Conservation (phyloP, 192 early-diverging fungal genomes). For the Neocallimastix lanati region DNA sequence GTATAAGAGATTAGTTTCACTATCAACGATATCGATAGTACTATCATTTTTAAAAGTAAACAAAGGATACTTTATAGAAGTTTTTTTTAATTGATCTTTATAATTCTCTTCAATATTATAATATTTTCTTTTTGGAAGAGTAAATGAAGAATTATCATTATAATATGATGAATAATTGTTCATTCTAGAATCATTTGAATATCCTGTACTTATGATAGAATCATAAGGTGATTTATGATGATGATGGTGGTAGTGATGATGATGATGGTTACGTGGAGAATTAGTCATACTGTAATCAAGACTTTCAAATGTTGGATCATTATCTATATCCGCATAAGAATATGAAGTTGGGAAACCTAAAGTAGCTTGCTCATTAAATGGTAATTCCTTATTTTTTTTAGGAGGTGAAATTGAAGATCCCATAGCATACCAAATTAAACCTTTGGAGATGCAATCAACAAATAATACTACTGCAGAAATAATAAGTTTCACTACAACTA, state of each 20-base stretch:
- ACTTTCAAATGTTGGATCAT: background rate
- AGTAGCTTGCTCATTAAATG: background rate
- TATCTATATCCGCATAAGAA: background rate
- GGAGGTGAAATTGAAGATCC: background rate
- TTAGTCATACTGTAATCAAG: background rate
- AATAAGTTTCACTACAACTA: background rate
- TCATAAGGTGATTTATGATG: background rate
- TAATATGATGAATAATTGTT: too few species aligned
- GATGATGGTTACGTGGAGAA: background rate
- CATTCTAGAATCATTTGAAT: too few species aligned
- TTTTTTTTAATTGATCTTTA: too few species aligned
- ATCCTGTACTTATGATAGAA: too few species aligned
- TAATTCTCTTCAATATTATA: too few species aligned
- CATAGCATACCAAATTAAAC: background rate
- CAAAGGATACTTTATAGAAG: too few species aligned
- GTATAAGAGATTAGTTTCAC: too few species aligned
- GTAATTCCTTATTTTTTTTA: background rate
- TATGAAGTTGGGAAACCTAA: background rate
- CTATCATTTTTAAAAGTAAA: too few species aligned
- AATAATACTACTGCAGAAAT: background rate
- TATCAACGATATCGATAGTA: too few species aligned
- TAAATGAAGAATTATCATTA: too few species aligned
- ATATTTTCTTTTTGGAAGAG: too few species aligned
- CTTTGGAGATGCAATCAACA: background rate
- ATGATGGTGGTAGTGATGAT: too few species aligned